phyloP scores from a whole-genome alignment of 2,329 filamentous ascomycete species.

The Metarhizium humberi region DNA sequence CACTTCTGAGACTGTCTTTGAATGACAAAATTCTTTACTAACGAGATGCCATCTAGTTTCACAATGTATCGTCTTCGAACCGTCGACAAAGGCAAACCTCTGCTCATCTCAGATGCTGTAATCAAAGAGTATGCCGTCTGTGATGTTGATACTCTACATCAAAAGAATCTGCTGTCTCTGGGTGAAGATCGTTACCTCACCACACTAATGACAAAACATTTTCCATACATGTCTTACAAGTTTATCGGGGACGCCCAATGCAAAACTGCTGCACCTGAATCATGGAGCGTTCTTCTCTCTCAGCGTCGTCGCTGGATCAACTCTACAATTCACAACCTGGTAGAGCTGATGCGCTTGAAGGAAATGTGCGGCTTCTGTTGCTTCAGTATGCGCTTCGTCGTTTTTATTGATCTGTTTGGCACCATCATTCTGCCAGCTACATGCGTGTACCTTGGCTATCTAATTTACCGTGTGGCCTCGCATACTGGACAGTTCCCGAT shows the following conservation, averaged over 20 bases:
- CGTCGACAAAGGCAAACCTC: slow-evolving; percentile 83
- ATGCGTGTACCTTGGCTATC: slow-evolving; percentile 74
- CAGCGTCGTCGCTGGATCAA: slow-evolving; percentile 99
- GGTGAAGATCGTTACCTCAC: slow-evolving; percentile 97
- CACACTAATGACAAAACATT: slow-evolving; percentile 96
- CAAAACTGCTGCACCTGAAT: slow-evolving; percentile 86
- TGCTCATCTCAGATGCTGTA: slow-evolving; percentile 85
- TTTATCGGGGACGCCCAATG: slow-evolving; percentile 91
- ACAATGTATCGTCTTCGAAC: slow-evolving; percentile 96
- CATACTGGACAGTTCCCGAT: slow-evolving; percentile 67
- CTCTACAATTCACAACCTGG: slow-evolving; percentile 93
- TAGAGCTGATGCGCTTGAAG: slow-evolving; percentile 79
- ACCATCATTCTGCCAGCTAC: slow-evolving; percentile 89
- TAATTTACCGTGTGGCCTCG: slow-evolving; percentile 71
- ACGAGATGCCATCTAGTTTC: slow-evolving; percentile 55
- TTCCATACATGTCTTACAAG: slow-evolving; percentile 92
- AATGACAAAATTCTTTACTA: not conserved
- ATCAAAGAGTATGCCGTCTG: slow-evolving; percentile 84
- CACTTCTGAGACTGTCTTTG: not conserved
- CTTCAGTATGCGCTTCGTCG: slow-evolving; percentile 95
- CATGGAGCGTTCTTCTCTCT: slow-evolving; percentile 90
- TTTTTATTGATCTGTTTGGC: slow-evolving; percentile 87
- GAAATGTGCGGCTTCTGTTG: slow-evolving; percentile 98
- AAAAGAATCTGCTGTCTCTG: slow-evolving; percentile 90
- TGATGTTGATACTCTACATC: slow-evolving; percentile 86